Percentiles rank a stretch among this genome's conserved stretches.
These are phyloP conservation scores for Closterium sp. DNA, from an alignment of 139 green algal genomes.

Conservation along the genomic window DNA sequence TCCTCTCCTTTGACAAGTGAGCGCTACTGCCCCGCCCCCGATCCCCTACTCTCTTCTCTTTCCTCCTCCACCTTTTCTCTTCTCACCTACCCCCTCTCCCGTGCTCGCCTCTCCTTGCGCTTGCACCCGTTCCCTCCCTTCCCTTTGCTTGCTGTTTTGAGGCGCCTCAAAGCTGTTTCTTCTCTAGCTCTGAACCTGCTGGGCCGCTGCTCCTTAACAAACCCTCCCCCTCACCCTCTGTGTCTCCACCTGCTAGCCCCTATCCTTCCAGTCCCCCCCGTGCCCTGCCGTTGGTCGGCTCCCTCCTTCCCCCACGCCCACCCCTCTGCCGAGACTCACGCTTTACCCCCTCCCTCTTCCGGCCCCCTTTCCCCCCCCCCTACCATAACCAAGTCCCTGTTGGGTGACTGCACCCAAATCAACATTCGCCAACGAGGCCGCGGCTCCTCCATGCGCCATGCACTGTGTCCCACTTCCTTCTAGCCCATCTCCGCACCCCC, in stretches of 20 bases:
- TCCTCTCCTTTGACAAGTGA: constrained; percentile 54
- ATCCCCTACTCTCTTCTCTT: background rate
- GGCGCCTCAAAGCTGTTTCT: background rate
- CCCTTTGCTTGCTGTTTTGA: background rate
- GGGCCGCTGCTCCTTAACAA: no score
- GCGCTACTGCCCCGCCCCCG: background rate
- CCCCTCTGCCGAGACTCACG: no score
- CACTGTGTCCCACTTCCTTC: no score
- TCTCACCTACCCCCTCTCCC: background rate
- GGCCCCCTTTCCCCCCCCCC: background rate
- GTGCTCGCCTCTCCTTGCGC: background rate
- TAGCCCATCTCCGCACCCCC: background rate
- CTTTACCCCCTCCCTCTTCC: no score
- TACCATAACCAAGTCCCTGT: background rate
- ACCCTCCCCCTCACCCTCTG: no score
- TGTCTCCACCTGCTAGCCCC: no score
- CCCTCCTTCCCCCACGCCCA: no score
- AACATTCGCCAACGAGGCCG: background rate
- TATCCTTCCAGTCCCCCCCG: no score
- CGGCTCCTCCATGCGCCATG: no score
- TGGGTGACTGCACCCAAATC: background rate
- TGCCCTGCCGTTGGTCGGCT: no score
- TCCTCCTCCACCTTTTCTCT: background rate
- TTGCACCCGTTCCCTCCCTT: background rate
- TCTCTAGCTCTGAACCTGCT: no score